Evolutionary conservation across 768 basidiomycete species (phyloP), one percentile per base, ranked within the genome.

Genomic region (Leccinum variicolor): DNA sequence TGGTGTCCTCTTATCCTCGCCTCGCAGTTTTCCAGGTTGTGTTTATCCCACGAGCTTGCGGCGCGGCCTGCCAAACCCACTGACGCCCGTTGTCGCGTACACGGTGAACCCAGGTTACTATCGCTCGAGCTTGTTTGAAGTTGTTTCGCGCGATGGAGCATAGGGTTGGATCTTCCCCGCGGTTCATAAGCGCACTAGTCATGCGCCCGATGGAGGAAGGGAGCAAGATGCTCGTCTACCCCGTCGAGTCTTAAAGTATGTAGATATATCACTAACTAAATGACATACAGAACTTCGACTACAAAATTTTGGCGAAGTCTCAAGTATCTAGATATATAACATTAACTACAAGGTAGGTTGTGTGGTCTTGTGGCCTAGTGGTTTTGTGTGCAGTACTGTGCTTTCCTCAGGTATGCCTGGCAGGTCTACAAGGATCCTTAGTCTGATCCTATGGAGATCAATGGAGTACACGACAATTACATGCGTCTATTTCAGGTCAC

Each of bases 91-190:
- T 11, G 62, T 70, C 1, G 60, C 67, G 14, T 66, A 63, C 26
- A 53, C 67, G 33, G 65, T 72, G 21, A 62, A 70, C 46, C 72
- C 76, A 1, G 74, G 73, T 1, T 69, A 66, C 49, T 74, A 69
- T 34, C 31, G 58, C 33, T 74, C 74, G 10, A 51, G 54, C 15
- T 59, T 76, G 6, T 62, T 60, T 21, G 10, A 51, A 53, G 13
- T 59, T 76, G 6, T 62, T 60, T 21, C 67, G 71, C 36, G 60
- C 58, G 6, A 21, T 51, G 15, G 60, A 68, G 17, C 25, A 39
- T 36, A 53, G 39, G n/a, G 52, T 3, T 60, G 51, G 34, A 2
- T 61, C 17, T 23, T 57, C 15, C 28, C 52, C 7, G 6, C 58
- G 15, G 45, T 64, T 36, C 58, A 56, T 29, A 34, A 43, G 4